Conservation (phyloP, 2,329 filamentous ascomycete genomes). For the Botrytis fragariae region DNA sequence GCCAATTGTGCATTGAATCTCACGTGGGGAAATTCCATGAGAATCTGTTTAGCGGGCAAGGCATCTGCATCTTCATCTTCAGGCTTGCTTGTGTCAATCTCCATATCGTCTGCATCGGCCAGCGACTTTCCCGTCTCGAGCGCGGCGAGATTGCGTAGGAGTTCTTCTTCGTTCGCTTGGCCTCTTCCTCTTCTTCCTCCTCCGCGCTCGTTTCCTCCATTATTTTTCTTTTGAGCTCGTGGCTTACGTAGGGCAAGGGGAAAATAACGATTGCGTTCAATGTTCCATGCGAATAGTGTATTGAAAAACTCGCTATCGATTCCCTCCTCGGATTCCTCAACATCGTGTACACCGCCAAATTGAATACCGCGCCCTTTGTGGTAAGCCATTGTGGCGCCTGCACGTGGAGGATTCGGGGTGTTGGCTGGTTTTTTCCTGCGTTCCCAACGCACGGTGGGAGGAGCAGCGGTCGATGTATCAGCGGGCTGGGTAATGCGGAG, state of each 20-base stretch:
- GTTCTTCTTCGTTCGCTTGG: slow-evolving; percentile 87
- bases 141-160: slow-evolving; percentile 81
- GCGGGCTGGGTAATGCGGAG: slow-evolving; percentile 74
- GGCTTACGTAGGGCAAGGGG: slow-evolving; percentile 74
- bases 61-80: slow-evolving; percentile 49
- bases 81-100: slow-evolving; percentile 49
- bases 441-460: slow-evolving; percentile 84
- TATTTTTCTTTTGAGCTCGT: slow-evolving; percentile 63
- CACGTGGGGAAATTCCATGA: slow-evolving; percentile 81
- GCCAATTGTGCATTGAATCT: slow-evolving; percentile 89
- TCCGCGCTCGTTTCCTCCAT: slow-evolving; percentile 51
- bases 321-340: slow-evolving; percentile 86
- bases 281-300: slow-evolving; percentile 85
- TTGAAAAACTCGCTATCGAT: slow-evolving; percentile 99
- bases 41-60: slow-evolving; percentile 57
- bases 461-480: slow-evolving; percentile 62
- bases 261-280: slow-evolving; percentile 94
- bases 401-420: slow-evolving; percentile 75
- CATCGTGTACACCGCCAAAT: slow-evolving; percentile 93
- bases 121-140: slow-evolving; percentile 72
- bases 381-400: slow-evolving; percentile 88
- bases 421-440: slow-evolving; percentile 90
- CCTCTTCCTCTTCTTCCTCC: slow-evolving; percentile 67
- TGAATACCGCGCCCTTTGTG: slow-evolving; percentile 91
- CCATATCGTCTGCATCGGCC: slow-evolving; percentile 50